Percentiles rank a stretch among this genome's conserved stretches.
phyloP scores from a whole-genome alignment of 164 flowering plant genomes.

The Dillenia suffruticosa region DNA sequence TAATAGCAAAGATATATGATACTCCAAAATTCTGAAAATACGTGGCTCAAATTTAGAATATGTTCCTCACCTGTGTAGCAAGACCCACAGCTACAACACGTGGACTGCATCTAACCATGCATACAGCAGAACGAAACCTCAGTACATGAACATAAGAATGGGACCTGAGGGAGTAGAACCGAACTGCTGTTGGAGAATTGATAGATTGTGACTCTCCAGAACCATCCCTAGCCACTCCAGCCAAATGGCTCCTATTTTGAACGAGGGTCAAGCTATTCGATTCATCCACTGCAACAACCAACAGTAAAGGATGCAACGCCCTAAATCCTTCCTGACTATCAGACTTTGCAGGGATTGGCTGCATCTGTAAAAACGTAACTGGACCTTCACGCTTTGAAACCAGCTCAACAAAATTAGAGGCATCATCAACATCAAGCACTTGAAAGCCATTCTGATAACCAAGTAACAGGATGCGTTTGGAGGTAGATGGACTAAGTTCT shows the following conservation, averaged over 20 bases:
- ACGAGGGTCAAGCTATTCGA: constrained; percentile 19
- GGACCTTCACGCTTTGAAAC: constrained; percentile 54
- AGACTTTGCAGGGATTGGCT: constrained; percentile 37
- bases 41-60: too few relatives aligned
- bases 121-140: constrained; percentile 63
- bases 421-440: constrained; percentile 54
- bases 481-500: constrained; percentile 35
- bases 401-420: constrained; percentile 45
- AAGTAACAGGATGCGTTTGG: constrained; percentile 48
- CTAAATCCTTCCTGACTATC: constrained; percentile 33
- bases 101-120: constrained; percentile 67
- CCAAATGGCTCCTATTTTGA: constrained; percentile 14
- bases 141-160: constrained; percentile 65
- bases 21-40: too few relatives aligned
- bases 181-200: constrained; percentile 38
- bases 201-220: constrained; percentile 3
- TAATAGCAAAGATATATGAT: too few relatives aligned
- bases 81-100: constrained; percentile 64
- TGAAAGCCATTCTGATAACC: constrained; percentile 67
- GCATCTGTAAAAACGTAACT: constrained; percentile 55
- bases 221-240: constrained; percentile 27
- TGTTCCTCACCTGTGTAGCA: constrained; percentile 53
- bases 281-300: constrained; percentile 41
- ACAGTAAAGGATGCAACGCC: constrained; percentile 39
- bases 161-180: constrained; percentile 65